Base-by-base conservation (phyloP, 164 flowering plant genomes). In the Nymphaea thermarum region DNA sequence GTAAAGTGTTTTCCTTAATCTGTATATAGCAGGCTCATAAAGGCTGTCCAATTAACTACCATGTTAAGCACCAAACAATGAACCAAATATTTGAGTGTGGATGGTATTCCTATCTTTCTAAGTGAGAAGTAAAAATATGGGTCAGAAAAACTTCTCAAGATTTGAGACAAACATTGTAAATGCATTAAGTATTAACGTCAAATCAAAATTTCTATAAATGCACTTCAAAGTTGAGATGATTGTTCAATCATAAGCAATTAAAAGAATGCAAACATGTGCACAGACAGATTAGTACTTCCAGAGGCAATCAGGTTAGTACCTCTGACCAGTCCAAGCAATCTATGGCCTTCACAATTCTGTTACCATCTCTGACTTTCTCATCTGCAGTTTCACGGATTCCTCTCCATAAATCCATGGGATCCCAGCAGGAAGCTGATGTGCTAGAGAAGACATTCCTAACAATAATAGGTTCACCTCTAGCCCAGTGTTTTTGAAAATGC, bases 401-500 rank as follows among this genome's bases (percentile, higher is more conserved):
- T 65, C 83, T 82, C 95, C 91, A 90, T 71, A 94, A 80, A 66
- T 62, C 80, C 75, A 79, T 77, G 44, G 96, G 97, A 77, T 87
- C 90, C 97, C 99, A 94, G 72, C 76, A 81, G 59, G 86, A 77
- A 71, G 76, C 72, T 62, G 82, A 79, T 18, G 82, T 75, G 62
- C 53, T 63, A 77, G 87, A 89, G 74, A 75, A 83, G 5, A 84
- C 88, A 78, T 86, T 76, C 75, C 82, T 84, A 45, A 94, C 75
- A 73, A 94, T 73, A 71, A 88, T 78, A 65, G 96, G 97, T 73
- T 88, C 82, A 68, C 99, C 97, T 72, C 71, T 82, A 25, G 63
- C 65, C 99, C 99, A 94, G 59, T 87, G 95, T 71, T 77, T 87
- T 72, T 87, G 82, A 75, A 94, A 94, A 68, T 74, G 71, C 61